Evolutionary conservation across 2,329 filamentous ascomycete genomes (phyloP).

Genomic region (Purpureocillium lavendulum): DNA sequence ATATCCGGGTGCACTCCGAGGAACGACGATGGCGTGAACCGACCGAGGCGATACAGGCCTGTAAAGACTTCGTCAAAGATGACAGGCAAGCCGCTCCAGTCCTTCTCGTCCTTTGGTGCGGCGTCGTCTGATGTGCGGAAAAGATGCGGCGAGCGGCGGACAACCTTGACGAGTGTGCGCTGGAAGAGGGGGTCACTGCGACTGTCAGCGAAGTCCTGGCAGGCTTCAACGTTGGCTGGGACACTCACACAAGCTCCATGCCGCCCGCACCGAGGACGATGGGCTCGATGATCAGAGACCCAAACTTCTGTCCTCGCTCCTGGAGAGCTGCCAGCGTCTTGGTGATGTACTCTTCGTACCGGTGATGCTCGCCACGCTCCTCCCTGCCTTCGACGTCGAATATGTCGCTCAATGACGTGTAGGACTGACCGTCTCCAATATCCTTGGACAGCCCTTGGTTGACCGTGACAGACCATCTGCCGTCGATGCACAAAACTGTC

Average conservation of each 20-base stretch:
- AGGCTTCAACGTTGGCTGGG: too few relatives aligned
- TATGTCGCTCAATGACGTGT: constrained; percentile 43
- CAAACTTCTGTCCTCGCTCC: constrained; percentile 56
- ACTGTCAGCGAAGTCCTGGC: background rate
- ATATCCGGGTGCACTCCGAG: constrained; percentile 64
- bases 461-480: constrained; percentile 56
- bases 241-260: constrained; percentile 66
- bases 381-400: constrained; percentile 50
- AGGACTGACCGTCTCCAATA: constrained; percentile 33
- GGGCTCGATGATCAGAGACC: constrained; percentile 72
- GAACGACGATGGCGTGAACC: constrained; percentile 62
- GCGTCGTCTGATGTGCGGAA: constrained; percentile 30
- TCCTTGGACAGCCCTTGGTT: constrained; percentile 38
- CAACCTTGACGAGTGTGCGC: constrained; percentile 56
- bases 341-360: constrained; percentile 54
- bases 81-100: constrained; percentile 69
- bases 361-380: constrained; percentile 30
- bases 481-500: constrained; percentile 56
- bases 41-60: constrained; percentile 72
- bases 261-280: constrained; percentile 74
- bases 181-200: constrained; percentile 73
- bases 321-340: constrained; percentile 42
- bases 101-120: constrained; percentile 11
- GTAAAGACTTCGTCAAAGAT: constrained; percentile 87
- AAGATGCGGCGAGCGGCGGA: constrained; percentile 50